A percentile compares a stretch with the other conserved stretches of the same genome.
phyloP scores from a whole-genome alignment of 805 yeast species.

The Ogataea minuta region DNA sequence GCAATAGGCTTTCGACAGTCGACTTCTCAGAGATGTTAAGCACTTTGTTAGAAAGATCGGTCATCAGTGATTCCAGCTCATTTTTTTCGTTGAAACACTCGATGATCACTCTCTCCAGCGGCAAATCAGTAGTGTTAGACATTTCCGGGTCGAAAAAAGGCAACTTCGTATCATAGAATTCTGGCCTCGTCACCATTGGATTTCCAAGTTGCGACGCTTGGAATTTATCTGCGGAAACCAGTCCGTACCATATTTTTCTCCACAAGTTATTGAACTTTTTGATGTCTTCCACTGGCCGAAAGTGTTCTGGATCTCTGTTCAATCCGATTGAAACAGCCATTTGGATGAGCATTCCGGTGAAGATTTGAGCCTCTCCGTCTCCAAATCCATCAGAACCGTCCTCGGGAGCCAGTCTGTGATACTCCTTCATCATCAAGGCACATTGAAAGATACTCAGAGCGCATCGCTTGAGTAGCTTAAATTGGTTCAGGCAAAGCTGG shows the following conservation, averaged over 20 bases:
- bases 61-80: conserved; percentile 32
- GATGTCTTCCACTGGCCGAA: conserved; percentile 24
- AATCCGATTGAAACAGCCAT: conserved; percentile 68
- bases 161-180: conserved; percentile 48
- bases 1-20: conserved; percentile 37
- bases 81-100: conserved; percentile 32
- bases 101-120: conserved; percentile 42
- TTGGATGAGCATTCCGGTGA: conserved; percentile 55
- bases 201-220: conserved; percentile 49
- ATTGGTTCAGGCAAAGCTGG: conserved; percentile 53
- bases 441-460: conserved; percentile 55
- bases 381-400: conserved; percentile 54
- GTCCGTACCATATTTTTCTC: conserved; percentile 58
- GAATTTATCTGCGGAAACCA: conserved; percentile 45
- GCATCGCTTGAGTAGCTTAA: conserved; percentile 46
- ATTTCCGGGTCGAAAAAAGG: conserved; percentile 41
- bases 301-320: conserved; percentile 63
- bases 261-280: conserved; percentile 41
- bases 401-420: conserved; percentile 50
- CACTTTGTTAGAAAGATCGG: conserved; percentile 37
- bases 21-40: conserved; percentile 41
- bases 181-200: conserved; percentile 39
- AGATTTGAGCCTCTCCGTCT: conserved; percentile 57
- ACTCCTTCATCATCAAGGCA: conserved; percentile 49
- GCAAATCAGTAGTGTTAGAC: conserved; percentile 38